A percentile compares a stretch with the other conserved stretches of the same genome.
phyloP scores from a whole-genome alignment of 768 basidiomycete species.

The Gloeopeniophorella convolvens region DNA sequence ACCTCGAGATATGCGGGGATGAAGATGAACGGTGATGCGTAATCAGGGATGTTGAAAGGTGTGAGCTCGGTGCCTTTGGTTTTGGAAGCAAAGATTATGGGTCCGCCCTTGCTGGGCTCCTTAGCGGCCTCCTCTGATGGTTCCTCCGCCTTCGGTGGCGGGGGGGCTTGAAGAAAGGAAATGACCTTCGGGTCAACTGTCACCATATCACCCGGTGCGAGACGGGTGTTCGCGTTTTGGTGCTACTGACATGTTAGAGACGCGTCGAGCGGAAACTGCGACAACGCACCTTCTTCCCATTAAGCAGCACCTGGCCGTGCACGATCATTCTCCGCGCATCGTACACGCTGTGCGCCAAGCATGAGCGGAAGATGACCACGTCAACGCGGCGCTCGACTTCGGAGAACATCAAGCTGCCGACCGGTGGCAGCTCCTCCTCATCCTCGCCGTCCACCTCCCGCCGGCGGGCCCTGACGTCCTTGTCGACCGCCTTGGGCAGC shows the following conservation, averaged over 20 bases:
- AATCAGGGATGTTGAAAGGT: conserved; percentile 81
- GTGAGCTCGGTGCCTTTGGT: conserved; percentile 34
- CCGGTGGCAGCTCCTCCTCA: conserved; percentile 72
- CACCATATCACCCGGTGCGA: conserved; percentile 93
- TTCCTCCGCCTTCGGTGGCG: conserved; percentile 23
- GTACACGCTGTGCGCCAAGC: conserved; percentile 85
- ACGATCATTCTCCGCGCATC: conserved; percentile 82
- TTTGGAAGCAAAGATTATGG: not conserved
- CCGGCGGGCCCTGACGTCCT: conserved; percentile 37
- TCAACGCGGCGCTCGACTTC: conserved; percentile 96
- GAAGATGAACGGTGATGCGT: conserved; percentile 87
- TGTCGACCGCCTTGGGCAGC: conserved; percentile 37
- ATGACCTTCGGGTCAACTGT: conserved; percentile 80
- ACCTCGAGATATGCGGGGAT: conserved; percentile 87
- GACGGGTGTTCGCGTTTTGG: conserved; percentile 73
- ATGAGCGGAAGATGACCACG: conserved; percentile 83
- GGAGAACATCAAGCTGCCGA: conserved; percentile 90
- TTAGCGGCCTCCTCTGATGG: conserved; percentile 20
- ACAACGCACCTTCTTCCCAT: conserved; percentile 73
- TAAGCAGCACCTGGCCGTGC: conserved; percentile 81
- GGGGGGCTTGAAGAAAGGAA: conserved; percentile 54
- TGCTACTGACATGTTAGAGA: conserved; percentile 42
- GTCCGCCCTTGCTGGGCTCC: too few species aligned
- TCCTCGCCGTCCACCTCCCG: conserved; percentile 32
- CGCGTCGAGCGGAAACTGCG: conserved; percentile 11